These are phyloP conservation scores for Collybia nuda DNA, from an alignment of 768 basidiomycete genomes.

Conservation along the genomic window DNA sequence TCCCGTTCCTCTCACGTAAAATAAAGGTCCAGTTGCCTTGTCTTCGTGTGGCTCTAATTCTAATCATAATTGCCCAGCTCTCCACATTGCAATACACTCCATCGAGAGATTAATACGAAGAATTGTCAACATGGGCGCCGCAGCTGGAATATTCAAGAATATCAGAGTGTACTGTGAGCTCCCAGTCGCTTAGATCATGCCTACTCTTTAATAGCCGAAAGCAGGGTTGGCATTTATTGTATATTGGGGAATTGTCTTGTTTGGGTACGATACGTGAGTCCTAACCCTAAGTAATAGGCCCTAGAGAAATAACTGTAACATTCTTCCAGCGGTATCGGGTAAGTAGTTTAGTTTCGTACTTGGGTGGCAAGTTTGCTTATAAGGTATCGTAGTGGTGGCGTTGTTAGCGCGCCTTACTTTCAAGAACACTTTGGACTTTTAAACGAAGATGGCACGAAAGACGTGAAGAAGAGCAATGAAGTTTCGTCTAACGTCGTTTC, in stretches of 20 bases:
- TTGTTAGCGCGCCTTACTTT: constrained; percentile 9
- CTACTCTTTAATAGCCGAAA: neutral
- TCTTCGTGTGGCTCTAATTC: no score
- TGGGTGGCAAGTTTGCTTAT: neutral
- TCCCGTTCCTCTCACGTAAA: no score
- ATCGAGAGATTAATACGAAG: no score
- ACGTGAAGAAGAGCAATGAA: neutral
- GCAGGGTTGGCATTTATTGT: constrained; percentile 22
- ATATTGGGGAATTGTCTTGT: constrained; percentile 23
- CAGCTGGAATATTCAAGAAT: no score
- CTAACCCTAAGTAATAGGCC: neutral
- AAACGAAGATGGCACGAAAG: neutral
- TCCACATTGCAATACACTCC: no score
- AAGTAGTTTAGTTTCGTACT: constrained; percentile 13
- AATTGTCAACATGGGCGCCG: no score
- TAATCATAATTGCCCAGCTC: no score
- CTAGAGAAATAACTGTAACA: neutral
- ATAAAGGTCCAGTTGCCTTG: no score
- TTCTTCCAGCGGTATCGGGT: neutral
- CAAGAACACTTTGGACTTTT: constrained; percentile 1
- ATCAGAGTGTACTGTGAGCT: no score
- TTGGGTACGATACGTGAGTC: constrained; percentile 23
- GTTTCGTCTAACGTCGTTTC: constrained; percentile 3
- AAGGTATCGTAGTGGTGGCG: constrained; percentile 9
- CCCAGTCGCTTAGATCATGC: no score